Base-by-base conservation (phyloP, 164 flowering plant genomes). In the Tetrastigma voinierianum region DNA sequence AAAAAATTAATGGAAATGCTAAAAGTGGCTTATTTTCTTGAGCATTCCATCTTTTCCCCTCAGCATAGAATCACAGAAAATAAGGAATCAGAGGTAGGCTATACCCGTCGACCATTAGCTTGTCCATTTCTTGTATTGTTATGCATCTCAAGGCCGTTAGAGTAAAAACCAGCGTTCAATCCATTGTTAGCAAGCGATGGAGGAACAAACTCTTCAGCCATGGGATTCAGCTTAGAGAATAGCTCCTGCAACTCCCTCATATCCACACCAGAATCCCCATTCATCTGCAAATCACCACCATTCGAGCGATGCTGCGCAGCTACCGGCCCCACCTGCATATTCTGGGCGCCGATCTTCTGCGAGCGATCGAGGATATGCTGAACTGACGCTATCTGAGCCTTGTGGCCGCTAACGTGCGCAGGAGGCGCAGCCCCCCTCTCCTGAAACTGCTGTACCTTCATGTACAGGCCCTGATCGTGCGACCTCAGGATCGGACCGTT, bases 191-290 rank as follows among this genome's bases (percentile, higher is more conserved):
- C 66, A 20, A 82, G 81, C 2, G 96, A 90, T 4, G 88, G 87
- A 13, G 98, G 98, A 44, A 93, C 90, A 69, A 93, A 93, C 66
- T 90, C 98, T 68, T 84, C 80, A 46, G 98, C 98, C 93, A 89
- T 80, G 16, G 98, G 98, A 62, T 93, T 93, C 61, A 93, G 72
- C 76, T 93, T 93, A 2, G 96, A 93, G 48, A 90, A 83, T 18
- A 90, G 82, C 67, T 93, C 95, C 74, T 82, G 87, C 79, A 90
- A 76, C 66, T 90, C 96, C 76, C 93, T 85, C 82, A 89, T 86
- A 20, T 88, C 93, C 67, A 79, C 84, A 9, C 61, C 83, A 44
- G 14, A 67, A 9, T 69, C 80, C 9, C 72, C 84, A 61, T 72
- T 71, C 57, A 40, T 67, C 72, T 21, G 60, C 65, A 55, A 62